A percentile compares a stretch with the other conserved stretches of the same genome.
These are phyloP conservation scores for Citrus sinensis DNA, from an alignment of 345 rosid genomes.

Conservation along the genomic window DVS_A1.0 CM039161.1:23804501-23805000, in stretches of 20 bases:
- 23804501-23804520: not conserved
- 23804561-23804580: too few relatives aligned
- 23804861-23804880: not conserved
- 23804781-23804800: not conserved
- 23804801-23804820: not conserved
- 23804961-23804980: not conserved
- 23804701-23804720: too few relatives aligned
- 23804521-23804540: not conserved
- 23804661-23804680: not conserved
- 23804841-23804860: too few relatives aligned
- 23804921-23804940: not conserved
- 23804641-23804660: not conserved
- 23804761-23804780: too few relatives aligned
- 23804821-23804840: not conserved
- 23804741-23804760: too few relatives aligned
- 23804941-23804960: not conserved
- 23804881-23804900: not conserved
- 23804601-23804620: too few relatives aligned
- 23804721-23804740: too few relatives aligned
- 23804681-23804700: not conserved
- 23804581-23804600: too few relatives aligned
- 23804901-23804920: too few relatives aligned
- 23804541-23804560: too few relatives aligned
- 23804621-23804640: not conserved
- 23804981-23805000: not conserved